Conservation (phyloP, 495 filamentous ascomycete species). For the Penicillium waksmanii region DNA sequence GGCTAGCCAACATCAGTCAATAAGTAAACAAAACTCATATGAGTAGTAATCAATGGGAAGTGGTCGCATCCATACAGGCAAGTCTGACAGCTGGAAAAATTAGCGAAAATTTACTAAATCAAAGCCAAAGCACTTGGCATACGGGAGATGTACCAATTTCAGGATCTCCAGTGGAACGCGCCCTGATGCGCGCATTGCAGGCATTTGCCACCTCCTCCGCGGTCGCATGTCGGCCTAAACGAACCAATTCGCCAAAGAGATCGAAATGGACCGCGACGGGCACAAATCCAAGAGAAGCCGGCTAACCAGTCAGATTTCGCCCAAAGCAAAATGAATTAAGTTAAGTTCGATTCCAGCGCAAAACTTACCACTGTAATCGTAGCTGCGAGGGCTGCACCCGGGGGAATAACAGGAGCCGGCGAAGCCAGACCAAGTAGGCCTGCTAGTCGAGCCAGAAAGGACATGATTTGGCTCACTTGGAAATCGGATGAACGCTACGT, state of each 20-base stretch:
- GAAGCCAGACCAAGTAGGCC: slow-evolving; percentile 21
- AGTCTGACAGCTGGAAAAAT: slow-evolving; percentile 22
- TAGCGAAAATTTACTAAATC: neutral
- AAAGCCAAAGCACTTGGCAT: too few relatives aligned
- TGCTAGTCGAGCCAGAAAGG: slow-evolving; percentile 26
- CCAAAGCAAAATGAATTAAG: neutral
- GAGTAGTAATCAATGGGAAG: neutral
- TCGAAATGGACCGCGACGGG: slow-evolving; percentile 43
- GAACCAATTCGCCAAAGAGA: slow-evolving; percentile 34
- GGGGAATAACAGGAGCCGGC: slow-evolving; percentile 14
- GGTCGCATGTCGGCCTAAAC: slow-evolving; percentile 24
- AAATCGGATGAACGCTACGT: neutral
- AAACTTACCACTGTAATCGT: slow-evolving; percentile 34
- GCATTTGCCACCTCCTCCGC: slow-evolving; percentile 30
- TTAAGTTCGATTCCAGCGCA: neutral
- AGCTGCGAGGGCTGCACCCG: slow-evolving; percentile 32
- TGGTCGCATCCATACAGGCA: slow-evolving; percentile 30
- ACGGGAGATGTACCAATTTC: slow-evolving; percentile 22
- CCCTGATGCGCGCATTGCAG: slow-evolving; percentile 20
- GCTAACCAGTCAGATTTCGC: slow-evolving; percentile 15
- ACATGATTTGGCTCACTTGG: slow-evolving; percentile 14
- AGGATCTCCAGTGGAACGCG: slow-evolving; percentile 15
- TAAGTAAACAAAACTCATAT: neutral
- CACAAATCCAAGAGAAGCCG: slow-evolving; percentile 40
- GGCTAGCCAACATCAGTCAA: slow-evolving; percentile 19